Base-by-base conservation (phyloP, 2,329 filamentous ascomycete genomes). In the Aspergillus fumigatus region DNA sequence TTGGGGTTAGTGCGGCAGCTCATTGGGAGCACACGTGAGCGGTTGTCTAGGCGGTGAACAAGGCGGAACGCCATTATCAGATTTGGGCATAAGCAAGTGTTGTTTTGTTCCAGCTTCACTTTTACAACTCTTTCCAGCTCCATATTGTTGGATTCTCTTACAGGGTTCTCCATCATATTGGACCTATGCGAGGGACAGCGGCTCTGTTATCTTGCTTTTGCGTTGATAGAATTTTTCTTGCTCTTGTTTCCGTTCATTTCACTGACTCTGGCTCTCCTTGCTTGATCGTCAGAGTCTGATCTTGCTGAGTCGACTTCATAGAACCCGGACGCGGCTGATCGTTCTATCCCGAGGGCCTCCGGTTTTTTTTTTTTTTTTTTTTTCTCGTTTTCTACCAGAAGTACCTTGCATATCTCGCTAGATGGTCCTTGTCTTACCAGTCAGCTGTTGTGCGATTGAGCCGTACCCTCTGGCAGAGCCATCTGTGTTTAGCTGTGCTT, bases 31-130 rank as follows among this genome's bases (percentile, higher is more conserved):
- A 6, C 59, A 61, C 54, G 55, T 63, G 64, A 60, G 63, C 62
- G 64, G 64, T 67, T 88, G 86, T 26, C 79, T 88, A 23, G 84
- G 86, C 50, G 85, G 88, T 52, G 86, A 84, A 0, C 77, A 84
- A 45, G 87, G 87, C 14, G 83, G 57, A 50, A 40, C 50, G 43
- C 43, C 27, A 35, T 47, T 47, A 26, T 14, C 27, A 25, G 47
- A 55, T 48, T 17, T 17, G 43, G 38, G 38, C 32, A 27, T 38
- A 43, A 27, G 11, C 38, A 32, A n/a, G n/a, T 48, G n/a, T 48
- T 25, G 48, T 32, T 23, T 49, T 43, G 50, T 49, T 27, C 23
- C 9, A 51, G n/a, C 49, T 35, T 26, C 47, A 21, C 26, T 10
- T 26, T 48, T 14, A 35, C 11, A 4, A 25, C 45, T 48, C 11